Base-by-base conservation (phyloP, 2,329 filamentous ascomycete genomes). In the Arthrobotrys sphaeroides region DNA sequence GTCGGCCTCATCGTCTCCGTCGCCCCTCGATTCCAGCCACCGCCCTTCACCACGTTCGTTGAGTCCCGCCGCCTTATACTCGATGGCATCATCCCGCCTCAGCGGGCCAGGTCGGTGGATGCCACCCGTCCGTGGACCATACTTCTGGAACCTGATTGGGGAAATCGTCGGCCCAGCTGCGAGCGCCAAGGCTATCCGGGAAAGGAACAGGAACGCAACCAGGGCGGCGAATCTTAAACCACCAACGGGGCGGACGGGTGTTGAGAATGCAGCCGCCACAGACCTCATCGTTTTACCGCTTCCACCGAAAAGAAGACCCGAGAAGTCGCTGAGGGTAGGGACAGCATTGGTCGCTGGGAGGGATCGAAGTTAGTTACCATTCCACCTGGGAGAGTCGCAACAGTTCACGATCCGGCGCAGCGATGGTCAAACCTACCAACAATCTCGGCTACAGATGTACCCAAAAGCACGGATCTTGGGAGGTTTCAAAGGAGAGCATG, bases 231-330 rank as follows among this genome's bases (percentile, higher is more conserved):
- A 47, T 24, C 51, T n/a, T n/a, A n/a, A n/a, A n/a, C n/a, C 28
- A 24, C 51, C 31, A 38, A 20, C 16, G 38, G 18, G 51, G 42
- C 43, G 51, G 31, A 60, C 33, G 43, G 33, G 55, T 65, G 59
- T 72, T 64, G 49, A 42, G 38, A 36, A 20, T 36, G 55, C 66
- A 28, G 47, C 59, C 45, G 49, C 49, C 59, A 51, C 67, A 38
- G 31, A 55, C 31, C 49, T 47, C 67, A 72, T 72, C 55, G 67
- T 72, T 72, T 72, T 59, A 24, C 59, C 59, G 49, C 67, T 59
- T 47, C 59, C 59, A 65, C 67, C 45, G 40, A 40, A 33, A 33
- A 64, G 45, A 65, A 59, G 51, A 49, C 33, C 43, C 26, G 31
- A 43, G 31, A 59, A 20, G 38, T 33, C 40, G 38, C 18, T 38